Evolutionary conservation across 495 filamentous ascomycete species (phyloP).

Genomic region (Friedmanniomyces endolithicus): DNA sequence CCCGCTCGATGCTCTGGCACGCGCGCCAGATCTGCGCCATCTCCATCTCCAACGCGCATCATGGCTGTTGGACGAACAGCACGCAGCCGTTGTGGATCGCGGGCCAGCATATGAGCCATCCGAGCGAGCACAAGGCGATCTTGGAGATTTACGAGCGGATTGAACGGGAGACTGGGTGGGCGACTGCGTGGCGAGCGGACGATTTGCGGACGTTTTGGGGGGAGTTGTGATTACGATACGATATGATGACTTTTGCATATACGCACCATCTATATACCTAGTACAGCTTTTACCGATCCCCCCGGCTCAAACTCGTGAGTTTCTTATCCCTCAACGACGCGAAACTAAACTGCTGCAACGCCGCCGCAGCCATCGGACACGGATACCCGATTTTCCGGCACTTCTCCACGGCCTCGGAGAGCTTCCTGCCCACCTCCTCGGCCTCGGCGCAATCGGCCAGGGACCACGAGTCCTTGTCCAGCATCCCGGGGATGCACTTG

Average conservation of each 20-base stretch:
- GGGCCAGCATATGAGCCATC: constrained; percentile 18
- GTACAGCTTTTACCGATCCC: constrained; percentile 3
- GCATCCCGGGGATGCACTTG: constrained; percentile 17
- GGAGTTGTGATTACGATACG: no score
- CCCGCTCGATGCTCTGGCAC: constrained; percentile 20
- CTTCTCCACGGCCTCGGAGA: constrained; percentile 17
- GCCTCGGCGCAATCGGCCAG: constrained; percentile 11
- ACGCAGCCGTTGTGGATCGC: constrained; percentile 19
- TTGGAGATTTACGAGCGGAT: constrained; percentile 13
- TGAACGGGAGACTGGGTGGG: constrained; percentile 18
- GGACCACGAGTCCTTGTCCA: constrained; percentile 17
- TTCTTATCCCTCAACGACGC: constrained; percentile 11
- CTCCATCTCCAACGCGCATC: constrained; percentile 15
- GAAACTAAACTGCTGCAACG: constrained; percentile 18
- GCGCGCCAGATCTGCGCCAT: constrained; percentile 19
- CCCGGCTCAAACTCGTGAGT: constrained; percentile 6
- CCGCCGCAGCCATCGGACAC: constrained; percentile 19
- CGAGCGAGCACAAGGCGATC: constrained; percentile 16
- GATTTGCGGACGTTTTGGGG: constrained; percentile 18
- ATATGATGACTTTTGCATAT: no score
- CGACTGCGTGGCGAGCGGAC: constrained; percentile 13
- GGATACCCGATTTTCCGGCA: constrained; percentile 11
- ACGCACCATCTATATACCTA: no score
- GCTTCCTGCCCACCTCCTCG: constrained; percentile 10
- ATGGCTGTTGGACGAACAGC: constrained; percentile 18